Evolutionary conservation across 345 rosid species (phyloP).

Genomic region (Chamaenerion angustifolium): DNA sequence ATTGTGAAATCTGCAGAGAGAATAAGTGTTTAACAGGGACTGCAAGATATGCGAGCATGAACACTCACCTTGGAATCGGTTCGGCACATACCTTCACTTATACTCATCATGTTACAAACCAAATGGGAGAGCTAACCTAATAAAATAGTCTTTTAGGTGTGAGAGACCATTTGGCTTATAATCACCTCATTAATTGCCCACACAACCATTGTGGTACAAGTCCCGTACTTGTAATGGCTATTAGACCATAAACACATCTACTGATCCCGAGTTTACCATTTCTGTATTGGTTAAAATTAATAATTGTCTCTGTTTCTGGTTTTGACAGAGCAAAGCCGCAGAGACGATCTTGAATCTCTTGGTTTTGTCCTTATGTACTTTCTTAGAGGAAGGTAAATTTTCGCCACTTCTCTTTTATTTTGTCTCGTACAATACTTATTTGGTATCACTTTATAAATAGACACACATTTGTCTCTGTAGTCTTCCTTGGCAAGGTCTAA

Average conservation of each 20-base stretch:
- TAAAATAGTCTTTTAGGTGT: too few relatives aligned
- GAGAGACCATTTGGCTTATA: too few relatives aligned
- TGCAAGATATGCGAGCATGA: constrained; percentile 99
- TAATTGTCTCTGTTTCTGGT: constrained; percentile 2
- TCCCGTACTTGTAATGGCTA: too few relatives aligned
- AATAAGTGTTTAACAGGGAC: constrained; percentile 95
- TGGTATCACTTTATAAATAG: neutral
- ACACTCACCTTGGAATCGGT: constrained; percentile 99
- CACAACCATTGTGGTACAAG: too few relatives aligned
- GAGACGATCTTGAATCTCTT: constrained; percentile 97
- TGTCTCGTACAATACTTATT: constrained; percentile 8
- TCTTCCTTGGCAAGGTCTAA: constrained; percentile 99
- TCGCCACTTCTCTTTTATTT: neutral
- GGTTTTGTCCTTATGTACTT: constrained; percentile 97
- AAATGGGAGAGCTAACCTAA: too few relatives aligned
- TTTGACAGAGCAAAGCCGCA: constrained; percentile 81
- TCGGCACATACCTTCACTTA: constrained; percentile 2
- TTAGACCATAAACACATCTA: neutral
- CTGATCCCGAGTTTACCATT: neutral
- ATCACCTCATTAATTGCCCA: too few relatives aligned
- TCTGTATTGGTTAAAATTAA: neutral
- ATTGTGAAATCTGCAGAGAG: constrained; percentile 39
- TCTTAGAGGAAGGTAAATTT: constrained; percentile 76
- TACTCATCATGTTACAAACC: too few relatives aligned
- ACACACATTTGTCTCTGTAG: constrained; percentile 18